A percentile compares a stretch with the other conserved stretches of the same genome.
Conservation (phyloP, 129 eudicot species). For the sunflower (Helianthus annuus) region HanXRQr2.0-SUNRISE NC_035439.2:123316233-123316732, state of each 20-base stretch:
- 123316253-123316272: conserved; percentile 22
- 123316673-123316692: conserved; percentile 51
- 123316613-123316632: conserved; percentile 49
- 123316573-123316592: conserved; percentile 51
- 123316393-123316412: conserved; percentile 22
- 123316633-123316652: conserved; percentile 72
- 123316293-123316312: conserved; percentile 2
- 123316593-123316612: conserved; percentile 45
- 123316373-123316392: conserved; percentile 30
- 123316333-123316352: conserved; percentile 33
- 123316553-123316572: conserved; percentile 32
- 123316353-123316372: conserved; percentile 27
- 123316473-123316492: neutral
- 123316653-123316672: conserved; percentile 29
- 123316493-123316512: neutral
- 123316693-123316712: conserved; percentile 54
- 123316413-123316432: conserved; percentile 15
- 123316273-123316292: conserved; percentile 22
- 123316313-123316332: conserved; percentile 16
- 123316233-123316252: conserved; percentile 20
- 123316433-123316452: neutral
- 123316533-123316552: conserved; percentile 13
- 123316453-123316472: neutral
- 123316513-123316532: conserved; percentile 17
- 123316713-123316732: conserved; percentile 47